Percentiles rank a stretch among this genome's conserved stretches.
phyloP scores from a whole-genome alignment of 2,329 filamentous ascomycete genomes.

The Arthroderma uncinatum region DNA sequence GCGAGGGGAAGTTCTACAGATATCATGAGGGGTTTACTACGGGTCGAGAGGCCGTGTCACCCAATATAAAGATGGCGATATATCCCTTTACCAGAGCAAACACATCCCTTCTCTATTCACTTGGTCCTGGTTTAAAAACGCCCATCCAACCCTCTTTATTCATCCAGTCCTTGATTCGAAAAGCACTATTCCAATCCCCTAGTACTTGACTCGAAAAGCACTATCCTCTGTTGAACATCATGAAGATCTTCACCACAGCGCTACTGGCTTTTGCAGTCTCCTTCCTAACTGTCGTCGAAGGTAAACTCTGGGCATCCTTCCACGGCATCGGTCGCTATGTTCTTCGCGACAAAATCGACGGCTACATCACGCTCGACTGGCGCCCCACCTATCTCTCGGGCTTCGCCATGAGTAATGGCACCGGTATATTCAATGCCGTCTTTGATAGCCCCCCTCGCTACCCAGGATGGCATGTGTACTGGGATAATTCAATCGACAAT shows the following conservation, averaged over 20 bases:
- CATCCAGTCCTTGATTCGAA: too few species aligned
- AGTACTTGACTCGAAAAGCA: too few species aligned
- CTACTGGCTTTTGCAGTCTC: neutral
- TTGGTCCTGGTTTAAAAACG: neutral
- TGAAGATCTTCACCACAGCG: neutral
- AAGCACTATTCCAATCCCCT: too few species aligned
- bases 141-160: too few species aligned
- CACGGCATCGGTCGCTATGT: neutral
- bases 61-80: neutral
- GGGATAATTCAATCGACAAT: too few species aligned
- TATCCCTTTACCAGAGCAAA: neutral
- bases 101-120: neutral
- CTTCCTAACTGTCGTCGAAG: neutral
- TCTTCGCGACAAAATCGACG: neutral
- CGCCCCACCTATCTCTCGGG: neutral
- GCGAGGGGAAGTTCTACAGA: neutral
- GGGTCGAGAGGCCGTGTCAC: neutral
- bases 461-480: constrained; percentile 6
- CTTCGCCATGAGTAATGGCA: neutral
- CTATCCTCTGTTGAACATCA: neutral
- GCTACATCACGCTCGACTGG: neutral
- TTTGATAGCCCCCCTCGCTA: neutral
- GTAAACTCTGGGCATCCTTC: neutral
- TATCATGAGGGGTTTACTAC: neutral
- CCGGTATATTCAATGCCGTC: constrained; percentile 3